phyloP scores from a whole-genome alignment of 2,329 filamentous ascomycete species.

The Colletotrichum liaoningense region DNA sequence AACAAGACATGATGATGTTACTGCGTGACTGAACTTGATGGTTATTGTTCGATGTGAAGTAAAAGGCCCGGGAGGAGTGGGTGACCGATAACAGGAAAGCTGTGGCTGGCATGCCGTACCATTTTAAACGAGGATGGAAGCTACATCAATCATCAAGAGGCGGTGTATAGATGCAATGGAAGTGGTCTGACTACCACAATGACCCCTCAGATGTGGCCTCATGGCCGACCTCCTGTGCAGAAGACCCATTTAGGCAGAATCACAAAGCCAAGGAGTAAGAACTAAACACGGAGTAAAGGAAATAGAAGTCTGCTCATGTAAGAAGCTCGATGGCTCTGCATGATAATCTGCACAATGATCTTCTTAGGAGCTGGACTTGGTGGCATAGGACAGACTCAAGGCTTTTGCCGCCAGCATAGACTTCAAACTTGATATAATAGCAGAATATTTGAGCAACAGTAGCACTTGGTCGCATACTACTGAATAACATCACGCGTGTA shows the following conservation, averaged over 20 bases:
- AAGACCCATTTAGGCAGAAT: not conserved
- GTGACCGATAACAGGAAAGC: too few relatives aligned
- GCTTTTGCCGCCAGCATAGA: too few relatives aligned
- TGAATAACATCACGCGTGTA: too few relatives aligned
- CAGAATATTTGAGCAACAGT: too few relatives aligned
- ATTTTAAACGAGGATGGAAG: not conserved
- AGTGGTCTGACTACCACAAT: not conserved
- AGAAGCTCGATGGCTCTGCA: not conserved
- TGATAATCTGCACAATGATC: not conserved
- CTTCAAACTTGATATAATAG: too few relatives aligned
- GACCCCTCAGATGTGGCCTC: not conserved
- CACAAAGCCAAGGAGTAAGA: not conserved
- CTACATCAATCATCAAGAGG: not conserved
- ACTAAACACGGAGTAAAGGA: not conserved
- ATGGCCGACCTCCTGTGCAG: not conserved
- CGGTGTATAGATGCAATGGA: not conserved
- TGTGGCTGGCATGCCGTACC: too few relatives aligned
- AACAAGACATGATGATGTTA: not conserved
- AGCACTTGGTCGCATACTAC: too few relatives aligned
- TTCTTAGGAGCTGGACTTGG: accelerated
- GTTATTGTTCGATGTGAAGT: not conserved
- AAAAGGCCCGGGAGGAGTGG: not conserved
- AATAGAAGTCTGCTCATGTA: not conserved
- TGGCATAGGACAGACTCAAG: too few relatives aligned
- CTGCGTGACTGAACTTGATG: not conserved